A percentile compares a stretch with the other conserved stretches of the same genome.
phyloP scores from a whole-genome alignment of 345 rosid species.

The Erodium maritimum region DNA sequence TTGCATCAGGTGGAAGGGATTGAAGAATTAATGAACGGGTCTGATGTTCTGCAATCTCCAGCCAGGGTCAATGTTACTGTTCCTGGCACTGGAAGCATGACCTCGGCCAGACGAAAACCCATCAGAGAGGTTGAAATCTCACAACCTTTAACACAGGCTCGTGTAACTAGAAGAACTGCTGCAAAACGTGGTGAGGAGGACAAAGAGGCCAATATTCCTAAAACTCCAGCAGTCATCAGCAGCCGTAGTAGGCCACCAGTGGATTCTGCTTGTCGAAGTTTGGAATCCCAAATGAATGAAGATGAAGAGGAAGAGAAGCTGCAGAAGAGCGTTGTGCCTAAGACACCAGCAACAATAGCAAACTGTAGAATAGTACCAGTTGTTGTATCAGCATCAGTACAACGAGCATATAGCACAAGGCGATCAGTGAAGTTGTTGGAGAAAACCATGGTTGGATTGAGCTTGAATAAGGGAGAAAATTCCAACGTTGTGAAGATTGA shows the following conservation, averaged over 20 bases:
- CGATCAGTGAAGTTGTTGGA: constrained; percentile 55
- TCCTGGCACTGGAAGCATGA: constrained; percentile 32
- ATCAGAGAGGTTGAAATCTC: constrained; percentile 27
- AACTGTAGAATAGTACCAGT: constrained; percentile 11
- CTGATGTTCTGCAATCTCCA: constrained; percentile 26
- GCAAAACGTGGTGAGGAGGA: constrained; percentile 34
- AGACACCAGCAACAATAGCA: constrained; percentile 1
- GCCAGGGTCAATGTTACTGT: constrained; percentile 16
- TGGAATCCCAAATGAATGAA: constrained; percentile 4
- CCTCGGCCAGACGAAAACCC: constrained; percentile 38
- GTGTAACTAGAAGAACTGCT: constrained; percentile 21
- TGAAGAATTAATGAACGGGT: constrained; percentile 37
- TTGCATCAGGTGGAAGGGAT: constrained; percentile 63
- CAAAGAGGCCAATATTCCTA: constrained; percentile 15
- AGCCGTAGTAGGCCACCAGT: constrained; percentile 28
- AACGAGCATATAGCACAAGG: constrained; percentile 50
- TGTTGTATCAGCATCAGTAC: constrained; percentile 15
- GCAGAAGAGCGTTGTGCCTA: constrained; percentile 2
- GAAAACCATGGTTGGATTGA: constrained; percentile 41
- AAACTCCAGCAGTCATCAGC: constrained; percentile 23
- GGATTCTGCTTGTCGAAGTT: constrained; percentile 13
- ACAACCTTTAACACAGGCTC: constrained; percentile 30
- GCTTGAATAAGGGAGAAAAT: constrained; percentile 31
- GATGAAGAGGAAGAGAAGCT: constrained; percentile 7
- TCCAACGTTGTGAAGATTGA: constrained; percentile 11